Percentiles rank a stretch among this genome's conserved stretches.
These are phyloP conservation scores for Aaosphaeria arxii DNA, from an alignment of 2,329 filamentous ascomycete genomes.

Conservation along the genomic window DNA sequence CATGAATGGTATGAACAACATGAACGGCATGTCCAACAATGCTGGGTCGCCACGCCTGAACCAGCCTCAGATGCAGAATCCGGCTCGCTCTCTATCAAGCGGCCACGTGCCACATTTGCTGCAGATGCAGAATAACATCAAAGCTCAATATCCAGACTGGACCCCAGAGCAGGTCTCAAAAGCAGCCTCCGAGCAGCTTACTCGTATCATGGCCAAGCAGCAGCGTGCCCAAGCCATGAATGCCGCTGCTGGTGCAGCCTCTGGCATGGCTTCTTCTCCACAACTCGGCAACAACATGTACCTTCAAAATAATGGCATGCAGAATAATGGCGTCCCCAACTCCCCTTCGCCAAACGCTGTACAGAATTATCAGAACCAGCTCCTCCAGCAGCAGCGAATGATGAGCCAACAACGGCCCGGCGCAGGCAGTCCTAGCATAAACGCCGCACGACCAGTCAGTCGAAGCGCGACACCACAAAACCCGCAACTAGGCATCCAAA, in stretches of 20 bases:
- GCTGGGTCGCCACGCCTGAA: slow-evolving; percentile 33
- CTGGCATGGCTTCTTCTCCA: slow-evolving; percentile 25
- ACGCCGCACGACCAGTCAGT: slow-evolving; percentile 25
- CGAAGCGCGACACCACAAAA: slow-evolving; percentile 39
- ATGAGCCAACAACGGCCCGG: slow-evolving; percentile 34
- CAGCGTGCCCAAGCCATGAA: slow-evolving; percentile 36
- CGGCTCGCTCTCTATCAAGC: slow-evolving; percentile 26
- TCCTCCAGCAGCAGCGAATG: slow-evolving; percentile 36
- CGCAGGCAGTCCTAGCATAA: slow-evolving; percentile 30
- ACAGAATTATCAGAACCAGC: slow-evolving; percentile 35
- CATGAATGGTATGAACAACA: slow-evolving; percentile 26
- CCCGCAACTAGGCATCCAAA: slow-evolving; percentile 25
- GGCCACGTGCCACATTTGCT: slow-evolving; percentile 33
- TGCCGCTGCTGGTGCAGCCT: slow-evolving; percentile 29
- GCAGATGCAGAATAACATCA: slow-evolving; percentile 29
- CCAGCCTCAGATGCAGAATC: slow-evolving; percentile 28
- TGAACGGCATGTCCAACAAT: slow-evolving; percentile 33
- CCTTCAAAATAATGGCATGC: slow-evolving; percentile 22
- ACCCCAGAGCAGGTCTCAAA: slow-evolving; percentile 31
- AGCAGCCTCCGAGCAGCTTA: slow-evolving; percentile 33
- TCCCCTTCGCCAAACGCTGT: slow-evolving; percentile 29
- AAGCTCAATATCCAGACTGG: slow-evolving; percentile 36
- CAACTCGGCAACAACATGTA: slow-evolving; percentile 35
- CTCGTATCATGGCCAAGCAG: slow-evolving; percentile 28
- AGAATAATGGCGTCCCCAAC: slow-evolving; percentile 17